These are phyloP conservation scores for Elasticomyces elasticus DNA, from an alignment of 495 filamentous ascomycete genomes.

Conservation along the genomic window DNA sequence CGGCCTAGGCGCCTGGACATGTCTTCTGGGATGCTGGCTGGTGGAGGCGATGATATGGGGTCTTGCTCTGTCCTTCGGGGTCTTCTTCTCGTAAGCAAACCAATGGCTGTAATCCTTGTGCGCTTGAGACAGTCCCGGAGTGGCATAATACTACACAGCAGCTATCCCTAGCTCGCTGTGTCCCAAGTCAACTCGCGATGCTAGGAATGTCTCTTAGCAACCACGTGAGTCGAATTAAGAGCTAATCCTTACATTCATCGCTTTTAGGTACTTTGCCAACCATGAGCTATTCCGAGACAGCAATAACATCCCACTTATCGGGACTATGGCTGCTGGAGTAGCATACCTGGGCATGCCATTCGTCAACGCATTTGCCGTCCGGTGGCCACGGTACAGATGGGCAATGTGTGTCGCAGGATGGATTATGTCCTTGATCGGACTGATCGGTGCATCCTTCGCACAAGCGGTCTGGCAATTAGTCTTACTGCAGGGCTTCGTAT, in stretches of 20 bases:
- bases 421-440: slow-evolving; percentile 16
- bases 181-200: no score
- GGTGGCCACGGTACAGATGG: slow-evolving; percentile 15
- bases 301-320: slow-evolving; percentile 21
- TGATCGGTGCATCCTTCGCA: slow-evolving; percentile 22
- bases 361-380: slow-evolving; percentile 17
- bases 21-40: slow-evolving; percentile 16
- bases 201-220: no score
- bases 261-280: slow-evolving; percentile 20
- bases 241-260: no score
- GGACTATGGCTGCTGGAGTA: slow-evolving; percentile 19
- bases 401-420: slow-evolving; percentile 20
- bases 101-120: no score
- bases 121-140: no score
- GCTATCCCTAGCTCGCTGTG: no score
- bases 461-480: slow-evolving; percentile 20
- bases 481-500: slow-evolving; percentile 23
- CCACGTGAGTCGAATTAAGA: no score
- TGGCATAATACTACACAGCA: no score
- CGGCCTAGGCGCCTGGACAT: slow-evolving; percentile 13
- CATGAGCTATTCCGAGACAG: slow-evolving; percentile 9
- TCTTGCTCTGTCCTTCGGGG: slow-evolving; percentile 27
- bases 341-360: slow-evolving; percentile 24
- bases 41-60: slow-evolving; percentile 21
- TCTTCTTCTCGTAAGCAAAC: no score